A percentile compares a stretch with the other conserved stretches of the same genome.
phyloP scores from a whole-genome alignment of 495 filamentous ascomycete species.

The Tuber magnatum region DNA sequence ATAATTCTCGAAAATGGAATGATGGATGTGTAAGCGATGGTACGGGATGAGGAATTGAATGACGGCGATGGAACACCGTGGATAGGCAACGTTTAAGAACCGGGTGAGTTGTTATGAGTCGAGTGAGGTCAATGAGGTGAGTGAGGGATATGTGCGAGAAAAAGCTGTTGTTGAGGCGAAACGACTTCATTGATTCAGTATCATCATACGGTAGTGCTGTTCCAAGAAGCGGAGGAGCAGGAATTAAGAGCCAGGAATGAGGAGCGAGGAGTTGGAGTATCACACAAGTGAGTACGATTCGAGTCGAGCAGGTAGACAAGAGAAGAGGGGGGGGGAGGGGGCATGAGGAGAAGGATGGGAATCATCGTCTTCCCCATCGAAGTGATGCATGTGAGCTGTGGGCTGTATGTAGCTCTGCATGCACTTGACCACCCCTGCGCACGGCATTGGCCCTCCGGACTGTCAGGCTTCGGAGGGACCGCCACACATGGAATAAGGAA shows the following conservation, averaged over 20 bases:
- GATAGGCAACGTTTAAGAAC: constrained; percentile 14
- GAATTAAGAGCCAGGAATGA: constrained; percentile 1
- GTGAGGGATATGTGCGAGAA: constrained; percentile 32
- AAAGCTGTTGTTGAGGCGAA: constrained; percentile 29
- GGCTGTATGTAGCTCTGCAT: constrained; percentile 19
- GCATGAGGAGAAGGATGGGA: constrained; percentile 9
- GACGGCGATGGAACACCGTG: background rate
- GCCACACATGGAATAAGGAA: constrained; percentile 6
- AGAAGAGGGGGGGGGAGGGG: background rate
- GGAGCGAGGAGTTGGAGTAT: background rate
- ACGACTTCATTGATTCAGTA: constrained; percentile 33
- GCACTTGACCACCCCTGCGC: constrained; percentile 27
- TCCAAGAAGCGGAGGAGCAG: background rate
- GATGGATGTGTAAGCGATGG: background rate
- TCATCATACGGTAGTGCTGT: constrained; percentile 20
- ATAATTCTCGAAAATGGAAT: background rate
- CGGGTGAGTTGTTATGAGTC: constrained; percentile 11
- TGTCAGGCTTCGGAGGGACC: constrained; percentile 15
- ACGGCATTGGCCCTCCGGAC: constrained; percentile 21
- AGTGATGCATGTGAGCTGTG: constrained; percentile 21
- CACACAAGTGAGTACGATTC: background rate
- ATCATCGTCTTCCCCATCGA: constrained; percentile 29
- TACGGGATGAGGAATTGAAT: background rate
- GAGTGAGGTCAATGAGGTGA: constrained; percentile 24
- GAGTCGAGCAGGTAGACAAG: background rate